These are phyloP conservation scores for Ceratobasidium sp. DNA, from an alignment of 1,284 basidiomycete genomes.

Conservation along the genomic window DNA sequence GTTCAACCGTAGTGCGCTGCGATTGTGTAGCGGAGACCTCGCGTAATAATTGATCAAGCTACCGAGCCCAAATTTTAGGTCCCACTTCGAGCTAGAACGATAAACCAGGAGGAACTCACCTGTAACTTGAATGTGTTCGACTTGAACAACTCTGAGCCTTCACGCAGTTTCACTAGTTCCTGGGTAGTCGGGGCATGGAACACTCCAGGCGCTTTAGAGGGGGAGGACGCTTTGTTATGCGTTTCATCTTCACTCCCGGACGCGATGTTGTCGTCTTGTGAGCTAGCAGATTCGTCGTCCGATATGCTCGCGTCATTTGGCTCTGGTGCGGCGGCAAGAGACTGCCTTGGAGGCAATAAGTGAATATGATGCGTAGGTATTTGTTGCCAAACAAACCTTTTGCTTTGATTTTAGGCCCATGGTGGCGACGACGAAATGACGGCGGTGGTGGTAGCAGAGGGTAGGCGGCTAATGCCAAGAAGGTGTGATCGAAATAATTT, in stretches of 20 bases:
- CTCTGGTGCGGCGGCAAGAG: not conserved
- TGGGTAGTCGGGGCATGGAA: slow-evolving; percentile 60
- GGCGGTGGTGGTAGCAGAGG: not conserved
- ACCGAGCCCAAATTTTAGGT: slow-evolving; percentile 9
- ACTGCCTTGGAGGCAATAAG: slow-evolving; percentile 12
- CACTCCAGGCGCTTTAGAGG: slow-evolving; percentile 22
- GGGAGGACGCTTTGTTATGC: not conserved
- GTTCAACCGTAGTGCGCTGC: slow-evolving; percentile 61
- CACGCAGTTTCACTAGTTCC: slow-evolving; percentile 80
- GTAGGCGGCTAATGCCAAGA: not conserved
- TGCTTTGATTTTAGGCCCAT: slow-evolving; percentile 19
- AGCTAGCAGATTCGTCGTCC: not conserved
- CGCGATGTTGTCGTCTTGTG: not conserved
- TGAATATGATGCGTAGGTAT: not conserved
- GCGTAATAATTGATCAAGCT: slow-evolving; percentile 85
- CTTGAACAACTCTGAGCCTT: slow-evolving; percentile 80
- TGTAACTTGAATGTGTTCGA: slow-evolving; percentile 89
- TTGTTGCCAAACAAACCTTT: not conserved
- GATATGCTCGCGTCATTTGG: slow-evolving; percentile 1
- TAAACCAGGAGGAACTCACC: slow-evolving; percentile 56
- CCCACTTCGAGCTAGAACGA: slow-evolving; percentile 10
- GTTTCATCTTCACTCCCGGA: not conserved
- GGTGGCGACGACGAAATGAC: not conserved
- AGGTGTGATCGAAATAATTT: not conserved
- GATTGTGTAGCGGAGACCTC: slow-evolving; percentile 77